Evolutionary conservation across 495 filamentous ascomycete genomes (phyloP).

Genomic region (Podospora sp.): DNA sequence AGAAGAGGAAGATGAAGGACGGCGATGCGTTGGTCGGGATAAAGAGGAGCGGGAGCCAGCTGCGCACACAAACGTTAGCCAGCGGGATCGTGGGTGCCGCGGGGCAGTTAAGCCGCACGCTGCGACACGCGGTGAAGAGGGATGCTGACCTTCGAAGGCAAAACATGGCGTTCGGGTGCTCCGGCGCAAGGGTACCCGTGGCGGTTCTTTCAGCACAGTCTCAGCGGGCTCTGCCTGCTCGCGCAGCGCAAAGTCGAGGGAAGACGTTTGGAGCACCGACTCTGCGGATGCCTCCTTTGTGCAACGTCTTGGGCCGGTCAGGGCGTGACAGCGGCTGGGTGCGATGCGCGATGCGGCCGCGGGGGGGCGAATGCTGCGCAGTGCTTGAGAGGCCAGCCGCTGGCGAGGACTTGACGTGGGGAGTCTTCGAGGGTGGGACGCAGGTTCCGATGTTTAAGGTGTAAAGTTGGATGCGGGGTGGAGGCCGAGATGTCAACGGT

Average conservation of each 20-base stretch:
- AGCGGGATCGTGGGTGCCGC: conserved; percentile 7
- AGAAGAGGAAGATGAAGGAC: conserved; percentile 87
- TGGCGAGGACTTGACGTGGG: not conserved
- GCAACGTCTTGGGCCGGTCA: not conserved
- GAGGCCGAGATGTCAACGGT: not conserved
- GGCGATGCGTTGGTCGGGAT: conserved; percentile 78
- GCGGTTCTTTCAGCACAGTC: no score
- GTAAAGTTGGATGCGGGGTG: not conserved
- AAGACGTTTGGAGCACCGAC: not conserved
- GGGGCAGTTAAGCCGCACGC: not conserved
- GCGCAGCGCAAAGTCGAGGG: not conserved
- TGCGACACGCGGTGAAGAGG: not conserved
- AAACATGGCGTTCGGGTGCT: conserved; percentile 60
- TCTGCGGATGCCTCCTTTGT: not conserved
- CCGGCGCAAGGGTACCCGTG: not conserved
- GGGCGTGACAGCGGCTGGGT: not conserved
- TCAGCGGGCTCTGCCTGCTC: not conserved
- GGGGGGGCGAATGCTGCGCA: not conserved
- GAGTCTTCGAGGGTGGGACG: not conserved
- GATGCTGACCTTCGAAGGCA: conserved; percentile 73
- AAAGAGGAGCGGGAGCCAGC: conserved; percentile 74
- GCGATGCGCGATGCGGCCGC: not conserved
- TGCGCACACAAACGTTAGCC: conserved; percentile 29
- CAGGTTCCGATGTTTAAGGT: not conserved
- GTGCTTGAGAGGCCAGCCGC: not conserved